Evolutionary conservation across 176 grass and related monocot species (phyloP), one percentile per base, ranked within the genome.

Genomic region (Musa itinerans): DNA sequence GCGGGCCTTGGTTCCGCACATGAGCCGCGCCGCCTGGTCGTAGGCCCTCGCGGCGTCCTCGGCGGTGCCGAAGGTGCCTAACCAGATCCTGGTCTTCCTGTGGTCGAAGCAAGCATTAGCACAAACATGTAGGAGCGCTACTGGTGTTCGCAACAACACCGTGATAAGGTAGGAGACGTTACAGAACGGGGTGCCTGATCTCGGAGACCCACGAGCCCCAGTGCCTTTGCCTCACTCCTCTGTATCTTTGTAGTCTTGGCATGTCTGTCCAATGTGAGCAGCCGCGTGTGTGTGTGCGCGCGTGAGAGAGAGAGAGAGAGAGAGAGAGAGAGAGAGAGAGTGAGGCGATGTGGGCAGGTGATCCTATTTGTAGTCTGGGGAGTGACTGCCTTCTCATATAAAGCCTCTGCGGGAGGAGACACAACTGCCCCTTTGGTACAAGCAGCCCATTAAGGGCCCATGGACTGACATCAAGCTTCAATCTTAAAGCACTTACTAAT

Each of bases 71-170:
- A 83, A 96, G 4, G 93, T 96, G 49, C 93, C 93, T 13, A 96
- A 76, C 93, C 93, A 96, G 77, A 96, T 88, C 83, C 93, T 92
- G 69, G 89, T 90, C 86, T 96, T 96, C 80, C 93, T 96, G 74
- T 67, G 8, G 15, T 63, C 55, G 2, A 11, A 64, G 23, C 76
- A 0, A n/a, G 34, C 34, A 6, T 43, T 43, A 43, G 34, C 34
- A 43, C 34, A 43, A 15, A 0, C 86, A 91, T 91, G 81, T 96
- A 89, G 73, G 88, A 91, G 71, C 79, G 83, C 57, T 86, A 88
- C 49, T 54, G 34, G 2, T 86, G 58, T 1, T 82, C 88, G 73
- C 92, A 83, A 43, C 34, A 5, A 43, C 34, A 43, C 34, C 6
- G 34, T 43, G 34, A 43, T 4, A 43, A 43, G 34, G 34, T 74